Conservation (phyloP, 176 grass and related monocot species). For the Zea mays region DNA sequence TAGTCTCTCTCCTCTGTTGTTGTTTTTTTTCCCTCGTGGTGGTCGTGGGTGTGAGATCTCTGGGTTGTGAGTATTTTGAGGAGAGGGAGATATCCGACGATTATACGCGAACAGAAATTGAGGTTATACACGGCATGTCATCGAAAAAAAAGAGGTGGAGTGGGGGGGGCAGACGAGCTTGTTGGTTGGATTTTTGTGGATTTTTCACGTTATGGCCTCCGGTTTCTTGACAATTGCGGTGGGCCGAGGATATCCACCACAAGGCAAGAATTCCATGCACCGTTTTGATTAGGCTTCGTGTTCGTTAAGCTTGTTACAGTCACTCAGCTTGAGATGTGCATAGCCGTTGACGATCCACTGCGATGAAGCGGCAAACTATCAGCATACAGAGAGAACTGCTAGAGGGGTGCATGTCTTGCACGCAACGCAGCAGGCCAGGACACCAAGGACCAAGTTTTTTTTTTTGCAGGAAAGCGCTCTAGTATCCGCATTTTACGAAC, state of each 20-base stretch:
- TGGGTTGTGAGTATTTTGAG: slow-evolving; percentile 17
- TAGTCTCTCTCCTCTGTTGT: no score
- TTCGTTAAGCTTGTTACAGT: no score
- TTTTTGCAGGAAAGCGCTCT: neutral
- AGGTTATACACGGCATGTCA: neutral
- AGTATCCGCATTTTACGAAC: neutral
- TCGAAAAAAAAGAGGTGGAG: neutral
- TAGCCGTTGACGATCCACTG: no score
- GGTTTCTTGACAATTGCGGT: neutral
- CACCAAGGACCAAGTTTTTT: no score
- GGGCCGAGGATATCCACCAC: neutral
- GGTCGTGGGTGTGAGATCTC: neutral
- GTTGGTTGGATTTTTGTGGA: slow-evolving; percentile 12
- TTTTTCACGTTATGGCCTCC: neutral
- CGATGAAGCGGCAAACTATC: no score
- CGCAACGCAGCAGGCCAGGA: no score
- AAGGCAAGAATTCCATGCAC: no score
- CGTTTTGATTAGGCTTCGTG: no score
- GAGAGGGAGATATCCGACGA: neutral
- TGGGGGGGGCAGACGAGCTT: neutral
- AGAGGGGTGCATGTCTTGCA: no score
- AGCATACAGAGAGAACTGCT: no score
- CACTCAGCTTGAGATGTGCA: no score
- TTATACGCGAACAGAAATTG: slow-evolving; percentile 13
- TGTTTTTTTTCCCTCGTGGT: neutral